Conservation (phyloP, 768 basidiomycete species). For the Russula earlei region DNA sequence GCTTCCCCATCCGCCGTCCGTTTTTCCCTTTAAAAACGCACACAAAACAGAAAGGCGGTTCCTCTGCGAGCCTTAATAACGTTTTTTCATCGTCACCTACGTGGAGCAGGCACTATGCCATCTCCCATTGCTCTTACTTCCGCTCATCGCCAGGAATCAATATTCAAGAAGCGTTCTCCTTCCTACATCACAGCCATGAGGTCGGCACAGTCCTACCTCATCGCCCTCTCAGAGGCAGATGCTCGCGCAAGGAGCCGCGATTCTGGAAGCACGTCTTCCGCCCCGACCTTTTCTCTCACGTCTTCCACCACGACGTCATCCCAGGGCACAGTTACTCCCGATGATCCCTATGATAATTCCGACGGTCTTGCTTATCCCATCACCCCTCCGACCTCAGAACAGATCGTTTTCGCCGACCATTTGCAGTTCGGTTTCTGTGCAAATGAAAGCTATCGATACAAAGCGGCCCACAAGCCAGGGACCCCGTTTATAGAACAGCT, state of each 20-base stretch:
- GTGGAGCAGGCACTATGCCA: conserved; percentile 11
- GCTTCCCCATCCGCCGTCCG: too few species aligned
- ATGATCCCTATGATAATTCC: conserved; percentile 33
- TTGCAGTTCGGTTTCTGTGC: conserved; percentile 90
- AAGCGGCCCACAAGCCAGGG: conserved; percentile 49
- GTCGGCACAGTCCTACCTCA: conserved; percentile 50
- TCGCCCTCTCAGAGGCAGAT: conserved; percentile 56
- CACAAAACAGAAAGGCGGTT: too few species aligned
- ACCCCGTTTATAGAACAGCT: conserved; percentile 41
- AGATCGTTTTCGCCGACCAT: conserved; percentile 70
- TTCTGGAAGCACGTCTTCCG: conserved; percentile 42
- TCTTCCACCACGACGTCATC: conserved; percentile 63
- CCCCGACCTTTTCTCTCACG: conserved; percentile 65
- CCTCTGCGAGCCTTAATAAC: too few species aligned
- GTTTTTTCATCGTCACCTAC: neutral
- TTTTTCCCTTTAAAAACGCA: too few species aligned
- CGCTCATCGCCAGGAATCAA: conserved; percentile 37
- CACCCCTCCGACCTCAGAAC: conserved; percentile 71
- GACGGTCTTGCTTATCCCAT: conserved; percentile 53
- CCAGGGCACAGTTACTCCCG: conserved; percentile 56
- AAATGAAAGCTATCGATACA: conserved; percentile 63
- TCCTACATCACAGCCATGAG: conserved; percentile 32
- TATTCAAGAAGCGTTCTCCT: conserved; percentile 39
- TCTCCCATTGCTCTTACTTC: conserved; percentile 19
- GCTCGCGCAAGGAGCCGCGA: conserved; percentile 48